Conservation (phyloP, 768 basidiomycete species). For the Exidia glandulosa region DNA sequence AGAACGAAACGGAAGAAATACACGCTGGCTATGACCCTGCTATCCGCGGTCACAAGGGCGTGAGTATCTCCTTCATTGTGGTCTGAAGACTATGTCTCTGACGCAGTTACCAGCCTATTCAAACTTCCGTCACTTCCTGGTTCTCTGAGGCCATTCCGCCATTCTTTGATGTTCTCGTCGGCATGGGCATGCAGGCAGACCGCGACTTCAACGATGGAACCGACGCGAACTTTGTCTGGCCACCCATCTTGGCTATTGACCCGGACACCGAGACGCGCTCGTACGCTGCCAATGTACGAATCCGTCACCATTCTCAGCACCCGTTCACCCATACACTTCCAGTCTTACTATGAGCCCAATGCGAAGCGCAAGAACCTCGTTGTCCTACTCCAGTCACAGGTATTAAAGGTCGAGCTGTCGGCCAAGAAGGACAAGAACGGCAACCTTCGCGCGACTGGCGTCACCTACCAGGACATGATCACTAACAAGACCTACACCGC, state of each 20-base stretch:
- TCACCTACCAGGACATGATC: conserved; percentile 15
- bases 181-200: not conserved
- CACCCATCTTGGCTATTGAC: not conserved
- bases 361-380: not conserved
- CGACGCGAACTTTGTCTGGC: not conserved
- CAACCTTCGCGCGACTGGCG: conserved; percentile 2
- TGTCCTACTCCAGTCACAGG: not conserved
- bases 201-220: not conserved
- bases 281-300: not conserved
- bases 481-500: conserved; percentile 19
- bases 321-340: not conserved
- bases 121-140: not conserved
- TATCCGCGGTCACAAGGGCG: not conserved
- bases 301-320: not conserved
- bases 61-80: not conserved
- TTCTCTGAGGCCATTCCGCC: not conserved
- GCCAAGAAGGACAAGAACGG: not conserved
- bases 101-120: not conserved
- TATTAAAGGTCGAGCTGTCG: conserved; percentile 1
- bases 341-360: not conserved
- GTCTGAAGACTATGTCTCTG: not conserved
- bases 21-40: not conserved
- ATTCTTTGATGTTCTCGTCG: not conserved
- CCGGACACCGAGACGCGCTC: not conserved
- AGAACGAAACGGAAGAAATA: not conserved